phyloP scores from a whole-genome alignment of 2,329 filamentous ascomycete genomes.

The Trichoderma sp. region DNA sequence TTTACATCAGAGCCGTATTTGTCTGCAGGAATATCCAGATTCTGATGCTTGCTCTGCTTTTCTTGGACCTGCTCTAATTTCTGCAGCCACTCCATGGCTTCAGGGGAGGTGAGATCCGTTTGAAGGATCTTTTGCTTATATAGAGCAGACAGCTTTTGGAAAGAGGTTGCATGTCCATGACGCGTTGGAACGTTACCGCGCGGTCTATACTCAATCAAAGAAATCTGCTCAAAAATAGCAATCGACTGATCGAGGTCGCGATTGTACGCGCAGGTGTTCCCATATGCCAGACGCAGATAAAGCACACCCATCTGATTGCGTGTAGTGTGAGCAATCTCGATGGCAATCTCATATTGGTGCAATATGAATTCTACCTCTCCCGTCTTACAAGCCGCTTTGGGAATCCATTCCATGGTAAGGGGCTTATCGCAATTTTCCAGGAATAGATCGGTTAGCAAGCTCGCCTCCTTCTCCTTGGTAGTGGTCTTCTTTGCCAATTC shows the following conservation, averaged over 20 bases:
- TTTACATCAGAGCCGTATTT: constrained; percentile 44
- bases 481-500: constrained; percentile 31
- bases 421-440: constrained; percentile 35
- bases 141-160: constrained; percentile 38
- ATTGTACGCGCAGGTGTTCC: constrained; percentile 35
- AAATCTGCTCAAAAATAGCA: constrained; percentile 36
- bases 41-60: constrained; percentile 39
- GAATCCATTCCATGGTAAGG: constrained; percentile 40
- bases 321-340: constrained; percentile 32
- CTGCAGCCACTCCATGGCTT: constrained; percentile 33
- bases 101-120: constrained; percentile 27
- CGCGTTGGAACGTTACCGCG: constrained; percentile 40
- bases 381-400: constrained; percentile 38
- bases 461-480: constrained; percentile 26
- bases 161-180: constrained; percentile 39
- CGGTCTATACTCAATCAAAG: constrained; percentile 38
- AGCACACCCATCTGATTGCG: constrained; percentile 38
- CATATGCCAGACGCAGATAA: constrained; percentile 39
- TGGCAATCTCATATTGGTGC: constrained; percentile 32
- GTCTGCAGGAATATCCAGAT: constrained; percentile 38
- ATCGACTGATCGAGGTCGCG: constrained; percentile 36
- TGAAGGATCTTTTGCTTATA: constrained; percentile 37
- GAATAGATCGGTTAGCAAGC: constrained; percentile 36
- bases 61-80: constrained; percentile 37
- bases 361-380: constrained; percentile 32